A percentile compares a stretch with the other conserved stretches of the same genome.
phyloP scores from a whole-genome alignment of 2,329 filamentous ascomycete species.

The Diaporthe sp. region DNA sequence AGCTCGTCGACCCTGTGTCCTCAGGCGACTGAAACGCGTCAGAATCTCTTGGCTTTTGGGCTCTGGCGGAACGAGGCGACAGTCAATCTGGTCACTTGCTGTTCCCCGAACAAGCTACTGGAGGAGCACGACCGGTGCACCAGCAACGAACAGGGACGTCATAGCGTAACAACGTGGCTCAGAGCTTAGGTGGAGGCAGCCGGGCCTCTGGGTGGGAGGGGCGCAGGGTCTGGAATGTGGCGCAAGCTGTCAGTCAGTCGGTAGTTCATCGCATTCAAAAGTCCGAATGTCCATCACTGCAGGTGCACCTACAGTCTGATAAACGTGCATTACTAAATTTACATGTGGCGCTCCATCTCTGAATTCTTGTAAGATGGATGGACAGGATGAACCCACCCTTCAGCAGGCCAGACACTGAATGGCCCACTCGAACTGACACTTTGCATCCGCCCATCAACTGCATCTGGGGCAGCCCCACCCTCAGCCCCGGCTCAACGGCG shows the following conservation, averaged over 20 bases:
- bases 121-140: slow-evolving; percentile 16
- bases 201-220: not conserved
- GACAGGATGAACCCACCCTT: not conserved
- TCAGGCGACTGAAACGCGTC: slow-evolving; percentile 27
- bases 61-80: slow-evolving; percentile 18
- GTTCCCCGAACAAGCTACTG: slow-evolving; percentile 17
- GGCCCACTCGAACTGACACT: not conserved
- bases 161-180: slow-evolving; percentile 26
- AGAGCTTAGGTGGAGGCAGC: slow-evolving; percentile 30
- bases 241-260: slow-evolving; percentile 8
- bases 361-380: not conserved
- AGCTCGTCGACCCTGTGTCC: not conserved
- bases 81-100: slow-evolving; percentile 5
- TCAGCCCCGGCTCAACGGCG: not conserved
- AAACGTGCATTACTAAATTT: slow-evolving; percentile 12
- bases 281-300: not conserved
- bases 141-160: slow-evolving; percentile 8
- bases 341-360: slow-evolving; percentile 1
- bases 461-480: not conserved
- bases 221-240: not conserved
- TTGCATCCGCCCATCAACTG: not conserved
- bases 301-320: too few species aligned
- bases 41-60: slow-evolving; percentile 31
- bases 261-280: not conserved
- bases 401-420: not conserved